phyloP scores from a whole-genome alignment of 2,329 filamentous ascomycete species.

The Trichoderma pleuroti region DNA sequence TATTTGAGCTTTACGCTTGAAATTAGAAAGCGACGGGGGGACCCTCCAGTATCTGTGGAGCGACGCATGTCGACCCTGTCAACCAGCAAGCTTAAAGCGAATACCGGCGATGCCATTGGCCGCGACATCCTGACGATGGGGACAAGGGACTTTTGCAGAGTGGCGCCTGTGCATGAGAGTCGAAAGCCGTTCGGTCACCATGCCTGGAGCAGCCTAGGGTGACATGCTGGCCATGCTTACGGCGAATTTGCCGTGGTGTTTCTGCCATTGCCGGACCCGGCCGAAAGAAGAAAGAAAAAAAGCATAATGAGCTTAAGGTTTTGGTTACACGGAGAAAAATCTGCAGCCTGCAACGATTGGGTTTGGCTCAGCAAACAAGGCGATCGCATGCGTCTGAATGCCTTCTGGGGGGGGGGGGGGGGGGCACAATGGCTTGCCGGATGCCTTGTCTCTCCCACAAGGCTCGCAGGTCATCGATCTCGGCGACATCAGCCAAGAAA shows the following conservation, averaged over 20 bases:
- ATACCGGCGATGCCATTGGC: constrained; percentile 10
- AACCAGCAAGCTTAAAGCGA: not conserved
- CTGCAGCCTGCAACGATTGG: not conserved
- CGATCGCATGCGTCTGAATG: not conserved
- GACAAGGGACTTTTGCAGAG: constrained; percentile 16
- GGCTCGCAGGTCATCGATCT: not conserved
- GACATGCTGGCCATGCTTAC: not conserved
- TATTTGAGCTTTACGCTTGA: constrained; percentile 16
- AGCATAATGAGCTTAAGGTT: constrained; percentile 16
- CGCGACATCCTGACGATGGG: not conserved
- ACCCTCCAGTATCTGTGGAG: not conserved
- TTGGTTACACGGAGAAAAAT: not conserved
- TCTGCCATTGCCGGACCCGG: not conserved
- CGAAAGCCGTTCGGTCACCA: constrained; percentile 2
- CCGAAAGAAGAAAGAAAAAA: not conserved
- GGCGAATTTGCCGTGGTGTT: not conserved
- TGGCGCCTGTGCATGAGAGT: constrained; percentile 2
- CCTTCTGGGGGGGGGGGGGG: too few relatives aligned
- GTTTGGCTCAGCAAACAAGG: not conserved
- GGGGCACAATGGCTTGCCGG: not conserved
- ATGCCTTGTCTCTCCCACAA: not conserved
- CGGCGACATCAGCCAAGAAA: not conserved
- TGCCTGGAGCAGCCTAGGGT: constrained; percentile 9
- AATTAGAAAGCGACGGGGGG: not conserved
- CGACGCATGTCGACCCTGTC: constrained; percentile 9